These are phyloP conservation scores for Lactifluus hygrophoroides DNA, from an alignment of 768 basidiomycete genomes.

Conservation along the genomic window DNA sequence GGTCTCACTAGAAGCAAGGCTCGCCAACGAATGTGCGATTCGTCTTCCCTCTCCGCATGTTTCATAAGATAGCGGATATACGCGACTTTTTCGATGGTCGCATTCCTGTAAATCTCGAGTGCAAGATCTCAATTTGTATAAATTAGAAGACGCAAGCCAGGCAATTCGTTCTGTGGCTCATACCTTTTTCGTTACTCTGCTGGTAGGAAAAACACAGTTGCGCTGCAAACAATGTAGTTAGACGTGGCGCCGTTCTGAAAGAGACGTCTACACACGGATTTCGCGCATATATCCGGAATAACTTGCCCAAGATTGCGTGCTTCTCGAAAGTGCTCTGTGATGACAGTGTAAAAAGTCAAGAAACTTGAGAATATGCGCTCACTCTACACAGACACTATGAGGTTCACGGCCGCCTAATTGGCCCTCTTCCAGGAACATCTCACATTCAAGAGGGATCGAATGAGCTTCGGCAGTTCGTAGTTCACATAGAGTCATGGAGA, in stretches of 20 bases:
- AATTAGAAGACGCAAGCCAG: not conserved
- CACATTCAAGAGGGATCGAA: conserved; percentile 20
- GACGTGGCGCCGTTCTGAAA: no score
- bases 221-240: conserved; percentile 2
- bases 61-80: conserved; percentile 15
- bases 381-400: conserved; percentile 20
- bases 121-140: conserved; percentile 5
- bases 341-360: not conserved
- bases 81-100: conserved; percentile 18
- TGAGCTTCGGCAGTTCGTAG: conserved; percentile 15
- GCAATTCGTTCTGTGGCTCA: not conserved
- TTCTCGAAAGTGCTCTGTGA: conserved; percentile 18
- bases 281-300: conserved; percentile 21
- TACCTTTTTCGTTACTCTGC: conserved; percentile 15
- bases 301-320: conserved; percentile 21
- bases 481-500: conserved; percentile 21
- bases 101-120: conserved; percentile 19
- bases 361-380: not conserved
- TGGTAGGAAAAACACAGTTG: conserved; percentile 20
- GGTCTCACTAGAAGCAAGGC: conserved; percentile 8
- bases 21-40: conserved; percentile 2
- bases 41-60: conserved; percentile 5
- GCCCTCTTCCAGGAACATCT: conserved; percentile 7
- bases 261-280: conserved; percentile 10
- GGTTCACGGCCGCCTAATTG: not conserved